Conservation (phyloP, 1,284 basidiomycete species). For the Ceratorhiza oryzae-sativae region DNA sequence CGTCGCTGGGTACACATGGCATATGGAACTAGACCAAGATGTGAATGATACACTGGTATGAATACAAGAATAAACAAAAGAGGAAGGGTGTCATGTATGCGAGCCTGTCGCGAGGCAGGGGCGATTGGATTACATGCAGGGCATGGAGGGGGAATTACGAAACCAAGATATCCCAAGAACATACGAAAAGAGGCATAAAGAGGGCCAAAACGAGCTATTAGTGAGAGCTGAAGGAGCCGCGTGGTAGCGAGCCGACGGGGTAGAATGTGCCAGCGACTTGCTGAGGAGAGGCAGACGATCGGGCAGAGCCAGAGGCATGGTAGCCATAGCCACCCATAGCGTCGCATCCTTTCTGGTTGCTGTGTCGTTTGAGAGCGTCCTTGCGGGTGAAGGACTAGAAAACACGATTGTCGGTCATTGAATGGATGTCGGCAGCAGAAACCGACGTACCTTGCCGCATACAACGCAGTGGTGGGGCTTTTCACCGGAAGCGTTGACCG, state of each 20-base stretch:
- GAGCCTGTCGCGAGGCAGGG: background rate
- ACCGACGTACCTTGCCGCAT: constrained; percentile 22
- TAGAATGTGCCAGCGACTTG: constrained; percentile 11
- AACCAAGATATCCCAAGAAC: background rate
- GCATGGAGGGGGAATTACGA: background rate
- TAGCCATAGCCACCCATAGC: background rate
- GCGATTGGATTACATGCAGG: background rate
- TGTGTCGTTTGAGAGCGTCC: constrained; percentile 27
- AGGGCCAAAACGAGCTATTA: background rate
- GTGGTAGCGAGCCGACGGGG: constrained; percentile 10
- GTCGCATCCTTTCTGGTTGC: constrained; percentile 33
- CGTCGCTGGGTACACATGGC: constrained; percentile 8
- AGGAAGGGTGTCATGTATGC: background rate
- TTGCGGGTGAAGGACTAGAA: constrained; percentile 25
- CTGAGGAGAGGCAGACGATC: constrained; percentile 20
- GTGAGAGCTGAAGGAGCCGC: constrained; percentile 5
- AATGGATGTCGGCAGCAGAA: background rate
- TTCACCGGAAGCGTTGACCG: constrained; percentile 27
- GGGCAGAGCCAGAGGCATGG: background rate
- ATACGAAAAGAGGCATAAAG: background rate
- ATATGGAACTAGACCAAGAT: background rate
- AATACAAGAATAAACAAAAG: constrained; percentile 31
- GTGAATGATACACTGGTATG: constrained; percentile 13
- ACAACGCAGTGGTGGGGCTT: constrained; percentile 35
- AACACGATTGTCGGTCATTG: background rate